Evolutionary conservation across 1,284 basidiomycete genomes (phyloP).

Genomic region (Trametes hirsuta): DNA sequence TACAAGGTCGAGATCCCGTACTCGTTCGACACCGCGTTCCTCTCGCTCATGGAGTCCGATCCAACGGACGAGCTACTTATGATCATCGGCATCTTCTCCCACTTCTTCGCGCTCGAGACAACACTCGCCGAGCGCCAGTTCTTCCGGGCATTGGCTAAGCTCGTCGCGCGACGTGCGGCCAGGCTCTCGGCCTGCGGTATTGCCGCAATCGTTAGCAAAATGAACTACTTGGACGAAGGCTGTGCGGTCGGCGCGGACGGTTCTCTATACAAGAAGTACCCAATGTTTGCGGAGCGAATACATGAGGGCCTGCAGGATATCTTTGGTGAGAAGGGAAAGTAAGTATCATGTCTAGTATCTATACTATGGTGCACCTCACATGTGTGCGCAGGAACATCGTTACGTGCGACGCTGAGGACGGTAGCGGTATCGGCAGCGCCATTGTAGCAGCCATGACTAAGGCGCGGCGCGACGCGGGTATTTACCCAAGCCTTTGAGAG

Average conservation of each 20-base stretch:
- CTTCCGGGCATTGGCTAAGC: constrained; percentile 88
- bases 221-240: constrained; percentile 87
- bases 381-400: constrained; percentile 66
- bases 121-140: constrained; percentile 94
- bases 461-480: constrained; percentile 26
- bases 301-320: constrained; percentile 90
- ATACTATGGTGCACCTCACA: not conserved
- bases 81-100: constrained; percentile 94
- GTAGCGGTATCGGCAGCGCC: constrained; percentile 93
- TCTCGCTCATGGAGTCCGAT: constrained; percentile 97
- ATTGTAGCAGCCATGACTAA: constrained; percentile 67
- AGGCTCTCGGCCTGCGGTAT: constrained; percentile 91
- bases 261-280: constrained; percentile 95
- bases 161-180: constrained; percentile 90
- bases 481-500: constrained; percentile 26
- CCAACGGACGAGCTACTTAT: constrained; percentile 97
- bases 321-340: constrained; percentile 92
- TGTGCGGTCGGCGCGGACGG: constrained; percentile 93
- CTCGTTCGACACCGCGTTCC: constrained; percentile 94
- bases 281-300: constrained; percentile 87
- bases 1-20: constrained; percentile 96
- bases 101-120: constrained; percentile 94
- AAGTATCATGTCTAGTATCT: constrained; percentile 33
- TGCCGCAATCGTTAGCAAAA: constrained; percentile 91
- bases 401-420: constrained; percentile 93